These are phyloP conservation scores for Endothia cerciana DNA, from an alignment of 2,329 filamentous ascomycete species.

Conservation along the genomic window DNA sequence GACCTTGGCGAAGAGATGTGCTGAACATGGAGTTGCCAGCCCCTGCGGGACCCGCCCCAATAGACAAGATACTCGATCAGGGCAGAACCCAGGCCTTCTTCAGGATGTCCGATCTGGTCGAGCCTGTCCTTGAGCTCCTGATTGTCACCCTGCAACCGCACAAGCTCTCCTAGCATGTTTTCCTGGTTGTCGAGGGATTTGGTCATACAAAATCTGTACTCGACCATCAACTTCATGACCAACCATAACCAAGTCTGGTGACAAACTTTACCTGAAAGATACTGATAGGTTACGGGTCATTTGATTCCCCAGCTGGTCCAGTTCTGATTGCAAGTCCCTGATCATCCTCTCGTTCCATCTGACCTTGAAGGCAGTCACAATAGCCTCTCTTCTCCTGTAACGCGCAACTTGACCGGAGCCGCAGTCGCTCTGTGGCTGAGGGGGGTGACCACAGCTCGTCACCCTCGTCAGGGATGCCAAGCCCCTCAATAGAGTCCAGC, in stretches of 20 bases:
- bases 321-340: not conserved
- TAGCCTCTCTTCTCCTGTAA: not conserved
- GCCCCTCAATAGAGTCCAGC: not conserved
- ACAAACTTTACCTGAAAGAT: not conserved
- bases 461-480: not conserved
- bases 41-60: no score
- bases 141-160: not conserved
- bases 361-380: not conserved
- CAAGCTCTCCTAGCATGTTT: not conserved
- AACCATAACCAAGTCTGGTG: not conserved
- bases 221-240: not conserved
- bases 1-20: no score
- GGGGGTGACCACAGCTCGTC: no score
- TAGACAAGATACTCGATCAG: not conserved
- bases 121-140: not conserved
- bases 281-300: not conserved
- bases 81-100: not conserved
- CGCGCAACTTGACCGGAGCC: not conserved
- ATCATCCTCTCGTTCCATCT: not conserved
- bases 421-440: no score
- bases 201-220: not conserved
- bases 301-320: not conserved
- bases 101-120: not conserved
- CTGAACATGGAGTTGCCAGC: no score
- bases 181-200: not conserved